These are phyloP conservation scores for Picea abies DNA, from an alignment of 83 land plant species.

Conservation along the genomic window DNA sequence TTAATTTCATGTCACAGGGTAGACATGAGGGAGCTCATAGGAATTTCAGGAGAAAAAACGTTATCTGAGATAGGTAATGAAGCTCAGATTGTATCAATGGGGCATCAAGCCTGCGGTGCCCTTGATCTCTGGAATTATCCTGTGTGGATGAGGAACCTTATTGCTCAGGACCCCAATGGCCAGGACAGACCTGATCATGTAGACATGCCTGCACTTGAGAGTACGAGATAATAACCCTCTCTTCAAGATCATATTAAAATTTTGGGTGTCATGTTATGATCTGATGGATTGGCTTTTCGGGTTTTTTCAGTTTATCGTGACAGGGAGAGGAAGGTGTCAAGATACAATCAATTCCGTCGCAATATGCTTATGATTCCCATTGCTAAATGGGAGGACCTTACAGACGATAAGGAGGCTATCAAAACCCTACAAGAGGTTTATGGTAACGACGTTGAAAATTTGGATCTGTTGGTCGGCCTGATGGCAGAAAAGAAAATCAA, in stretches of 20 bases:
- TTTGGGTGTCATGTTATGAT: too few relatives aligned
- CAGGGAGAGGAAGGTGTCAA: conserved; percentile 33
- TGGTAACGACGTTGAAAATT: conserved; percentile 34
- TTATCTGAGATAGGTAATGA: conserved; percentile 25
- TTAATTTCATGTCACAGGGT: conserved; percentile 27
- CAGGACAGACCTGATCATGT: conserved; percentile 35
- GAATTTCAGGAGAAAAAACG: conserved; percentile 23
- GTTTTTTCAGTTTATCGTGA: conserved; percentile 33
- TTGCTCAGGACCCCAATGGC: conserved; percentile 46
- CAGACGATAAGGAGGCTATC: conserved; percentile 29
- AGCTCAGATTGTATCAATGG: conserved; percentile 31
- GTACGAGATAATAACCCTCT: conserved; percentile 19
- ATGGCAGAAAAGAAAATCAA: conserved; percentile 47
- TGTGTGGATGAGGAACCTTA: conserved; percentile 53
- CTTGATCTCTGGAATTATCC: conserved; percentile 59
- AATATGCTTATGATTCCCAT: conserved; percentile 39
- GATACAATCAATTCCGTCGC: conserved; percentile 44
- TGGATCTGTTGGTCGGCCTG: conserved; percentile 39
- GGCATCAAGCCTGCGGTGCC: conserved; percentile 59
- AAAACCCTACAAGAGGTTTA: conserved; percentile 31
- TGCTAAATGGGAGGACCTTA: conserved; percentile 44
- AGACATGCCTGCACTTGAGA: conserved; percentile 61
- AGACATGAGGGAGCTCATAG: conserved; percentile 26
- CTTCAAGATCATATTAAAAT: not conserved
- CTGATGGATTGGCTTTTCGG: not conserved